phyloP scores from a whole-genome alignment of 139 green algal species.

The Haematococcus sp. region DNA sequence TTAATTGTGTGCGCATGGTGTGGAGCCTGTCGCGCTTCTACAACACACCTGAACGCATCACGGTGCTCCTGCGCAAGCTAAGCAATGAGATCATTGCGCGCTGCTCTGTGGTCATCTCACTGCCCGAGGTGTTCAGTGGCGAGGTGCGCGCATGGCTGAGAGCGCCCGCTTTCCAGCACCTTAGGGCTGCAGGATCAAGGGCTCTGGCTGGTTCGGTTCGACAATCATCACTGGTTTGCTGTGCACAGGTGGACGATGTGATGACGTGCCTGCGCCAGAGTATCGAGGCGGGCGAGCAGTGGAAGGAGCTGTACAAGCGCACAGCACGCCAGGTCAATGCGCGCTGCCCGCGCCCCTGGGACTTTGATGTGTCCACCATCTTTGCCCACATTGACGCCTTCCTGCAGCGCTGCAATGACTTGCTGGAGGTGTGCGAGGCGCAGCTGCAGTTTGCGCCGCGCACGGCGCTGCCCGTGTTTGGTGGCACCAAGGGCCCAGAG shows the following conservation, averaged over 20 bases:
- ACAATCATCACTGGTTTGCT: not conserved
- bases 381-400: conserved; percentile 92
- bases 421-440: conserved; percentile 86
- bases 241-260: conserved; percentile 25
- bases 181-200: too few relatives aligned
- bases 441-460: conserved; percentile 83
- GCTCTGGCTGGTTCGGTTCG: too few relatives aligned
- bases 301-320: conserved; percentile 68
- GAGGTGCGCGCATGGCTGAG: conserved; percentile 17
- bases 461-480: conserved; percentile 68
- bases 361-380: conserved; percentile 66
- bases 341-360: conserved; percentile 49
- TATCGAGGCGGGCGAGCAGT: conserved; percentile 60
- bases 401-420: conserved; percentile 83
- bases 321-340: conserved; percentile 53
- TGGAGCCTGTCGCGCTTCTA: conserved; percentile 83
- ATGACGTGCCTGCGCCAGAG: conserved; percentile 51
- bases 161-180: too few relatives aligned
- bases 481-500: conserved; percentile 74
- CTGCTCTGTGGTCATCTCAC: conserved; percentile 67
- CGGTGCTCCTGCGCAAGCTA: conserved; percentile 80
- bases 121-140: conserved; percentile 69
- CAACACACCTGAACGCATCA: conserved; percentile 80
- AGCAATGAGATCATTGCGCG: conserved; percentile 86
- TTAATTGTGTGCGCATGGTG: conserved; percentile 82